These are phyloP conservation scores for Adansonia digitata DNA, from an alignment of 345 rosid species.

Conservation along the genomic window DNA sequence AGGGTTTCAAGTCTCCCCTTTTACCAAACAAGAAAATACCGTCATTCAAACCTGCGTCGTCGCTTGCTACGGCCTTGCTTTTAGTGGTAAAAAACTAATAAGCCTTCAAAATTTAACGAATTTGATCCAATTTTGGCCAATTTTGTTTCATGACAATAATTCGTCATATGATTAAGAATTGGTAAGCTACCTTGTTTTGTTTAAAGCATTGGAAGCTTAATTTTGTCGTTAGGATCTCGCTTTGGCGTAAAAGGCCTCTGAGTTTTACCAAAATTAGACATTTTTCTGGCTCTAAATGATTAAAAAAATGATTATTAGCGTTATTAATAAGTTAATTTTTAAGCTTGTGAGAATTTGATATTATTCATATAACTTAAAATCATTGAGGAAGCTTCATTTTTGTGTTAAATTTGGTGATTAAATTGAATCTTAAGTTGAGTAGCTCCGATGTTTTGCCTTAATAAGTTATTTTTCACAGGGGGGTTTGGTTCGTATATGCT, in stretches of 20 bases:
- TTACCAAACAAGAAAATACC: slow-evolving; percentile 88
- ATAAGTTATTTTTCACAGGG: slow-evolving; percentile 35
- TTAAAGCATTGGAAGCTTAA: neutral
- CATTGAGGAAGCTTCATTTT: neutral
- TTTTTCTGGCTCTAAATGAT: neutral
- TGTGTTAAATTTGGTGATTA: neutral
- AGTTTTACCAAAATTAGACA: neutral
- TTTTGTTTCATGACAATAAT: neutral
- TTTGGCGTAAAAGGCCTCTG: too few relatives aligned
- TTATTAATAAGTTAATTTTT: neutral
- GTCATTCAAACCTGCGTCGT: slow-evolving; percentile 92
- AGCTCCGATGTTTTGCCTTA: neutral
- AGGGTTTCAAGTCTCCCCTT: slow-evolving; percentile 56
- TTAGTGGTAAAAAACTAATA: slow-evolving; percentile 40
- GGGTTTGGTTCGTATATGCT: slow-evolving; percentile 87
- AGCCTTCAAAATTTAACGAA: neutral
- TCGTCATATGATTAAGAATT: neutral
- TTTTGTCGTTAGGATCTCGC: neutral
- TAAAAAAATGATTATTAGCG: neutral
- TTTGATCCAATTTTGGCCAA: neutral
- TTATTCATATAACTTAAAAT: neutral
- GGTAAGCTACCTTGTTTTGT: neutral
- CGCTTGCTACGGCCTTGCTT: slow-evolving; percentile 88
- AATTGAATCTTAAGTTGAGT: neutral
- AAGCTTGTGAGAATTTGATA: neutral